These are phyloP conservation scores for Phaffia tasmanica DNA, from an alignment of 768 basidiomycete genomes.

Conservation along the genomic window DNA sequence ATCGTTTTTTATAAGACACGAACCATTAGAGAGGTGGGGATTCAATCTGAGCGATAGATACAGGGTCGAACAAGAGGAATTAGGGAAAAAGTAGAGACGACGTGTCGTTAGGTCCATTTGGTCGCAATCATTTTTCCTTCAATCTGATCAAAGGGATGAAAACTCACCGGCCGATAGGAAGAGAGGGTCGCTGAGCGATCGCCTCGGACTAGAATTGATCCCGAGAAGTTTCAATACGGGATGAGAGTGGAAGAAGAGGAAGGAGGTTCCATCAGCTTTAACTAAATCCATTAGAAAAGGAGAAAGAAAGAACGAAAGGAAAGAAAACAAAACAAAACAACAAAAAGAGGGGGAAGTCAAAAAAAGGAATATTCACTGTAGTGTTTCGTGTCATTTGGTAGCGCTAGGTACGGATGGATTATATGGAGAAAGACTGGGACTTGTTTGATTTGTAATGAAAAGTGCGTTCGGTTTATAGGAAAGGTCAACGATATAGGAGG, in stretches of 20 bases:
- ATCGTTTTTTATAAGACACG: slow-evolving; percentile 2
- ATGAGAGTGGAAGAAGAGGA: background rate
- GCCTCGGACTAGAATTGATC: background rate
- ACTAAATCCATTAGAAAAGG: background rate
- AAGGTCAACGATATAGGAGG: too few species aligned
- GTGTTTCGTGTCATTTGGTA: too few species aligned
- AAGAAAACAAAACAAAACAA: background rate
- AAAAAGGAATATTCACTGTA: too few species aligned
- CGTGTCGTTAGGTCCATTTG: background rate
- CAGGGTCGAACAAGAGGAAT: too few species aligned
- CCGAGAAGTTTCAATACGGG: background rate
- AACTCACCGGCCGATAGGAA: slow-evolving; percentile 5
- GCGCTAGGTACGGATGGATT: too few species aligned
- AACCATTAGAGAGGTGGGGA: slow-evolving; percentile 29
- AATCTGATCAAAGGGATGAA: background rate
- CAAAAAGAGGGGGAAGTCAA: background rate
- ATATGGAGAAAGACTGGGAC: too few species aligned
- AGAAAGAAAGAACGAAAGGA: too few species aligned
- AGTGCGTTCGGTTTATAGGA: too few species aligned
- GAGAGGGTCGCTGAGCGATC: slow-evolving; percentile 1
- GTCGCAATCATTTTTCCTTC: background rate
- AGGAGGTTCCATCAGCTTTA: background rate
- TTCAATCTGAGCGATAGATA: slow-evolving; percentile 27
- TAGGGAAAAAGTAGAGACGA: too few species aligned
- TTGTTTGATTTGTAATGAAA: too few species aligned